Percentiles rank a stretch among this genome's conserved stretches.
These are phyloP conservation scores for Komagataella ulmi DNA, from an alignment of 805 yeast genomes.

Conservation along the genomic window DNA sequence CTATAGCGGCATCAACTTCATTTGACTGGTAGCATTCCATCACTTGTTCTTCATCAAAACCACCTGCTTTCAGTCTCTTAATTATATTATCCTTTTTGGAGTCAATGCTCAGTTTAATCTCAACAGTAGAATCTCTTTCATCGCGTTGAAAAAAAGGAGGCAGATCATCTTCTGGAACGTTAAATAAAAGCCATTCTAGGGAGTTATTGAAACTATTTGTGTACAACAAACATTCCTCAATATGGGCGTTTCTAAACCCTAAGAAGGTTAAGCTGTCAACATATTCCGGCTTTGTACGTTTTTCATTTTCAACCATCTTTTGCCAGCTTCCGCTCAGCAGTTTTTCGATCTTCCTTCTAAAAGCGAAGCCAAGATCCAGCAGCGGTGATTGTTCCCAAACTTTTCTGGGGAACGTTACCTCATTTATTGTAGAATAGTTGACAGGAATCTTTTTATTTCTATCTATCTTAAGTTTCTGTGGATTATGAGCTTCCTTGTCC, in stretches of 20 bases:
- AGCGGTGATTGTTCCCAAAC: conserved; percentile 63
- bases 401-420: conserved; percentile 27
- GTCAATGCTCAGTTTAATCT: conserved; percentile 39
- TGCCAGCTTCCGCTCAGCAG: conserved; percentile 42
- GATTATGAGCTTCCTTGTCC: conserved; percentile 20
- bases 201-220: conserved; percentile 34
- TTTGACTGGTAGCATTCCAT: conserved; percentile 32
- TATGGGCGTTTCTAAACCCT: conserved; percentile 63
- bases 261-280: conserved; percentile 17
- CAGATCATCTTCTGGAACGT: conserved; percentile 89
- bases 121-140: conserved; percentile 41
- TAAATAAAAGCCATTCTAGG: conserved; percentile 70
- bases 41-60: conserved; percentile 57
- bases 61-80: conserved; percentile 48
- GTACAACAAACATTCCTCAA: conserved; percentile 57
- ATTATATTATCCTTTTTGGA: conserved; percentile 43
- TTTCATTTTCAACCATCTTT: conserved; percentile 4
- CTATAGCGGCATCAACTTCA: conserved; percentile 37
- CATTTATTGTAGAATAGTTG: conserved; percentile 3
- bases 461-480: conserved; percentile 23
- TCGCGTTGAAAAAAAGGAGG: conserved; percentile 53
- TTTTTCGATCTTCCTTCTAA: conserved; percentile 41
- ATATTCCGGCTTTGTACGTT: conserved; percentile 5
- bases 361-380: conserved; percentile 52
- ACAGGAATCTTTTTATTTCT: neutral